phyloP scores from a whole-genome alignment of 208 protist species.

The Acanthamoeba royreba region DNA sequence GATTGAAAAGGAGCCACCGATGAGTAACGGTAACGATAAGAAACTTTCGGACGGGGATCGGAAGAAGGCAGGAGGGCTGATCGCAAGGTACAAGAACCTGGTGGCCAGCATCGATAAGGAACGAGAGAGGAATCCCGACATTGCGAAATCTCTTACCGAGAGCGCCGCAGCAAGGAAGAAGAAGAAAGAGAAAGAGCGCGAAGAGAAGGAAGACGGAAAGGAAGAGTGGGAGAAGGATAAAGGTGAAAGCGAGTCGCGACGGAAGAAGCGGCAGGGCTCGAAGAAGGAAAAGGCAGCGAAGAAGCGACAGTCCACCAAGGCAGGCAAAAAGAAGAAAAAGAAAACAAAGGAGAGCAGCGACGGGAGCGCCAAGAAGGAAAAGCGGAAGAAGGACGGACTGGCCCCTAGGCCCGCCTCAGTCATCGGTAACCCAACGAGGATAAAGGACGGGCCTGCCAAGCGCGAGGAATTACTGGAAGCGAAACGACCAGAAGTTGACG shows the following conservation, averaged over 20 bases:
- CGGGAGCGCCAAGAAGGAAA: not conserved
- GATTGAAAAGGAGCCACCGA: not conserved
- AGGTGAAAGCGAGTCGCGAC: not conserved
- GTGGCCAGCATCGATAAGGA: slow-evolving; percentile 5
- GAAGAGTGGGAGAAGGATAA: not conserved
- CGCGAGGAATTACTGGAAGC: not conserved
- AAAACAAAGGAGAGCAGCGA: not conserved
- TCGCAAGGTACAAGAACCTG: slow-evolving; percentile 1
- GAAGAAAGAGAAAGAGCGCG: not conserved
- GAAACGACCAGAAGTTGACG: not conserved
- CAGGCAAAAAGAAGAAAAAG: not conserved
- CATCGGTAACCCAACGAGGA: not conserved
- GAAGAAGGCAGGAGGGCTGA: slow-evolving; percentile 8
- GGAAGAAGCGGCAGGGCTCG: not conserved
- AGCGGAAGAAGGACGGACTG: not conserved
- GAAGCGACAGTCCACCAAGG: not conserved
- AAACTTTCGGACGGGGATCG: not conserved
- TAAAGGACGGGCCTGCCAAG: not conserved
- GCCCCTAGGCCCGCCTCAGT: not conserved
- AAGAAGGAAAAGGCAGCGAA: not conserved
- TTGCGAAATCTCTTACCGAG: not conserved
- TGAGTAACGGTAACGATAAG: not conserved
- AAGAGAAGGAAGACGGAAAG: not conserved
- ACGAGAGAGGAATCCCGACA: not conserved
- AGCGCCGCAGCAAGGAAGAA: not conserved